phyloP scores from a whole-genome alignment of 306 rosid species.

The Datisca glomerata region DNA sequence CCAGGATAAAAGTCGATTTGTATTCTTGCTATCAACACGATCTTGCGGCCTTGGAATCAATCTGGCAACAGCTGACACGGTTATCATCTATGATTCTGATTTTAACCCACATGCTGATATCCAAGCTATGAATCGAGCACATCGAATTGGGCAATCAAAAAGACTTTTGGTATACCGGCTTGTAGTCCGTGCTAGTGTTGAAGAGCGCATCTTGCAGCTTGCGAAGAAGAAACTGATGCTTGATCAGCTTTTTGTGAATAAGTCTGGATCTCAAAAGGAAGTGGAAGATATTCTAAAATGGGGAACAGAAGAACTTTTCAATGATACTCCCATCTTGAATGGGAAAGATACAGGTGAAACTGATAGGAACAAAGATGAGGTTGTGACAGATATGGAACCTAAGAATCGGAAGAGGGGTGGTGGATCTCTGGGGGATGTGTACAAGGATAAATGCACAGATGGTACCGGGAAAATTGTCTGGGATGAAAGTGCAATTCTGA shows the following conservation, averaged over 20 bases:
- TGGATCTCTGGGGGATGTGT: conserved; percentile 92
- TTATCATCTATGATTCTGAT: conserved; percentile 97
- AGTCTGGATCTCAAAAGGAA: conserved; percentile 95
- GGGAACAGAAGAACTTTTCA: conserved; percentile 98
- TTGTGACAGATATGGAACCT: conserved; percentile 51
- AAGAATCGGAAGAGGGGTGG: conserved; percentile 90
- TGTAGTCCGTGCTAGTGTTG: conserved; percentile 98
- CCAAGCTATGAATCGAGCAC: conserved; percentile 99
- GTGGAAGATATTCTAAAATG: conserved; percentile 95
- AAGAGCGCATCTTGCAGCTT: conserved; percentile 99
- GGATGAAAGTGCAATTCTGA: conserved; percentile 94
- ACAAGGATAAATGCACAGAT: conserved; percentile 88
- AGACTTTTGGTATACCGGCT: conserved; percentile 96
- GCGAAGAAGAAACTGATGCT: conserved; percentile 99
- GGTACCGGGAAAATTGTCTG: conserved; percentile 64
- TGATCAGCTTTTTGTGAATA: conserved; percentile 96
- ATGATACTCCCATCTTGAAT: conserved; percentile 44
- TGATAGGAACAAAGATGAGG: conserved; percentile 65
- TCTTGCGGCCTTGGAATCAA: conserved; percentile 99
- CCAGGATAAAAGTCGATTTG: conserved; percentile 96
- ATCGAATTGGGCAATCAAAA: conserved; percentile 97
- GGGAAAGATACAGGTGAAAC: conserved; percentile 54
- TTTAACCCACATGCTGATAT: conserved; percentile 99
- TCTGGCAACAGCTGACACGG: conserved; percentile 98
- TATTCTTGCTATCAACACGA: conserved; percentile 94